phyloP scores from a whole-genome alignment of 2,329 filamentous ascomycete genomes.

The Fusarium equiseti region DNA sequence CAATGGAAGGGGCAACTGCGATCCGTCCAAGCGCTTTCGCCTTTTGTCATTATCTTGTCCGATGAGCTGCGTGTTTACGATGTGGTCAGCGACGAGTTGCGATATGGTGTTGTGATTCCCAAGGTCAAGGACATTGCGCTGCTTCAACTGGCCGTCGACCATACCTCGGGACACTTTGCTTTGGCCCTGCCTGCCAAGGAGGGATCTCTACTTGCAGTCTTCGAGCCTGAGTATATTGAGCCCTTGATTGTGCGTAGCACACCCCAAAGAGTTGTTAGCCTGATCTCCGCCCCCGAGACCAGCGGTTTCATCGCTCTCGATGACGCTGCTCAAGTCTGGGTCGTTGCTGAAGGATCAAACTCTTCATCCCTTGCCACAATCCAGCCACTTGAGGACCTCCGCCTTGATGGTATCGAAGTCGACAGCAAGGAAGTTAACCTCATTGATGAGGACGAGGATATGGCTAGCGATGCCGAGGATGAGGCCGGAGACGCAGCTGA shows the following conservation, averaged over 20 bases:
- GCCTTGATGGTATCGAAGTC: constrained; percentile 57
- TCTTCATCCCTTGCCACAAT: constrained; percentile 64
- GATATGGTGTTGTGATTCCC: constrained; percentile 72
- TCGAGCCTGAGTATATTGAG: constrained; percentile 69
- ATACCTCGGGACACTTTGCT: constrained; percentile 73
- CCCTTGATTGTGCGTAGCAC: constrained; percentile 70
- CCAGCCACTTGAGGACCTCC: constrained; percentile 67
- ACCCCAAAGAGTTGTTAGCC: constrained; percentile 70
- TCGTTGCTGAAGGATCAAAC: constrained; percentile 69
- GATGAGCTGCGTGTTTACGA: constrained; percentile 84
- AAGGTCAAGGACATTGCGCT: constrained; percentile 59
- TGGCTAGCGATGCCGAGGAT: constrained; percentile 58
- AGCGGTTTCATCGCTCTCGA: constrained; percentile 83
- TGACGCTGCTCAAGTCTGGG: constrained; percentile 78
- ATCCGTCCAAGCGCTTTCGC: constrained; percentile 77
- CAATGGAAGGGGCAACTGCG: constrained; percentile 75
- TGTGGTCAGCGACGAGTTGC: constrained; percentile 80
- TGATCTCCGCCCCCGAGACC: constrained; percentile 72
- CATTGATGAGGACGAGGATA: constrained; percentile 58
- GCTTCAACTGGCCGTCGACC: constrained; percentile 79
- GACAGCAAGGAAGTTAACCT: constrained; percentile 47
- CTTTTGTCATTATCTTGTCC: constrained; percentile 81
- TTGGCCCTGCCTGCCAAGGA: constrained; percentile 64
- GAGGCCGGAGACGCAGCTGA: constrained; percentile 54
- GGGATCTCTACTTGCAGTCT: constrained; percentile 73